These are phyloP conservation scores for Climacium dendroides DNA, from an alignment of 225 moss, liverwort and hornwort species.

Conservation along the genomic window DNA sequence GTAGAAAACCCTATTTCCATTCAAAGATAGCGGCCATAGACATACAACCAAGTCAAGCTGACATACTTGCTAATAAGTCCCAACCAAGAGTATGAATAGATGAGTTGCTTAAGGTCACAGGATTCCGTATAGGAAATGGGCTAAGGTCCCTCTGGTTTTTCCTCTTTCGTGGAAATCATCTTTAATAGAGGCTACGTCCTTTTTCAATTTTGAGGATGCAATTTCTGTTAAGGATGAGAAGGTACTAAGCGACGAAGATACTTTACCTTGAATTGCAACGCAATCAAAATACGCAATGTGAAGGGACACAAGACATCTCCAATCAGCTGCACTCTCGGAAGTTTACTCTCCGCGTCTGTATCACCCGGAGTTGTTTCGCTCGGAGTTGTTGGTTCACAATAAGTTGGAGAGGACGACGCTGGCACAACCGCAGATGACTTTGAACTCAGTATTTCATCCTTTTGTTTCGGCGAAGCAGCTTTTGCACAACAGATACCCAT, in stretches of 20 bases:
- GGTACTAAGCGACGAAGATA: neutral
- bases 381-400: constrained; percentile 1
- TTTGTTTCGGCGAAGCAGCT: constrained; percentile 5
- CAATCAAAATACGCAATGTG: constrained; percentile 30
- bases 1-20: neutral
- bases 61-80: neutral
- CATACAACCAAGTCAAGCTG: neutral
- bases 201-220: neutral
- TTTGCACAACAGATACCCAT: constrained; percentile 32
- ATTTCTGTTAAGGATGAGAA: neutral
- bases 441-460: constrained; percentile 21
- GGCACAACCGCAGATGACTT: constrained; percentile 38
- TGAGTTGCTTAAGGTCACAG: neutral
- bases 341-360: constrained; percentile 8
- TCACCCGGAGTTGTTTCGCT: neutral
- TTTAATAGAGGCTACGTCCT: neutral
- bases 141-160: neutral
- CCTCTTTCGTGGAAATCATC: neutral
- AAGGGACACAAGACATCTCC: constrained; percentile 30
- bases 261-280: constrained; percentile 27
- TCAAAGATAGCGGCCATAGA: neutral
- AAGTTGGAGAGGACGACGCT: constrained; percentile 30
- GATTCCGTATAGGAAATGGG: neutral
- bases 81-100: neutral
- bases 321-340: constrained; percentile 13